Evolutionary conservation across 106 monocot species (phyloP).

Genomic region (Platanthera zijinensis): DNA sequence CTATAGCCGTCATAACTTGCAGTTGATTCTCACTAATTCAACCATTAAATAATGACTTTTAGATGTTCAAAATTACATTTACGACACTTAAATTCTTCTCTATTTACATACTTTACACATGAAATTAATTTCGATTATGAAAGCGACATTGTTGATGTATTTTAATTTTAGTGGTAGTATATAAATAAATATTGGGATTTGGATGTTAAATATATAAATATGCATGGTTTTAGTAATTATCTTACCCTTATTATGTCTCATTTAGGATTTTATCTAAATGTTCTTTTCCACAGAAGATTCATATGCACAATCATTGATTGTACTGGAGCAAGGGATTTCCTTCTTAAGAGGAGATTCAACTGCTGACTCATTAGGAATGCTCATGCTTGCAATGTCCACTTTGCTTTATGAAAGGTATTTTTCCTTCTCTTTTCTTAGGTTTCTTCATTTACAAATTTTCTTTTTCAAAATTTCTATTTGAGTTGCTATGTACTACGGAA

Average conservation of each 20-base stretch:
- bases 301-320: conserved; percentile 42
- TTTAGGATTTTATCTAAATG: background rate
- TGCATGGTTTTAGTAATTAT: background rate
- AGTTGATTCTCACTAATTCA: too few relatives aligned
- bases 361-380: conserved; percentile 27
- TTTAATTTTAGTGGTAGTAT: too few relatives aligned
- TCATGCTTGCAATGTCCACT: conserved; percentile 70
- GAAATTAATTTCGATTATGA: too few relatives aligned
- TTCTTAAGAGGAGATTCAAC: conserved; percentile 20
- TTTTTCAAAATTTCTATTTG: background rate
- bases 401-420: conserved; percentile 63
- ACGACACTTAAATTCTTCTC: too few relatives aligned
- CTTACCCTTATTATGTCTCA: background rate
- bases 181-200: too few relatives aligned
- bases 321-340: conserved; percentile 61
- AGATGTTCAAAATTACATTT: too few relatives aligned
- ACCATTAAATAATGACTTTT: too few relatives aligned
- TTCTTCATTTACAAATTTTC: background rate
- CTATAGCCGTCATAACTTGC: too few relatives aligned
- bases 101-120: too few relatives aligned
- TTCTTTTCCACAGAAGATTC: conserved; percentile 27
- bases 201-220: too few relatives aligned
- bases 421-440: background rate
- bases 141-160: too few relatives aligned
- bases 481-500: background rate